Evolutionary conservation across 2,329 filamentous ascomycete genomes (phyloP).

Genomic region (Cercospora brassicicola): DNA sequence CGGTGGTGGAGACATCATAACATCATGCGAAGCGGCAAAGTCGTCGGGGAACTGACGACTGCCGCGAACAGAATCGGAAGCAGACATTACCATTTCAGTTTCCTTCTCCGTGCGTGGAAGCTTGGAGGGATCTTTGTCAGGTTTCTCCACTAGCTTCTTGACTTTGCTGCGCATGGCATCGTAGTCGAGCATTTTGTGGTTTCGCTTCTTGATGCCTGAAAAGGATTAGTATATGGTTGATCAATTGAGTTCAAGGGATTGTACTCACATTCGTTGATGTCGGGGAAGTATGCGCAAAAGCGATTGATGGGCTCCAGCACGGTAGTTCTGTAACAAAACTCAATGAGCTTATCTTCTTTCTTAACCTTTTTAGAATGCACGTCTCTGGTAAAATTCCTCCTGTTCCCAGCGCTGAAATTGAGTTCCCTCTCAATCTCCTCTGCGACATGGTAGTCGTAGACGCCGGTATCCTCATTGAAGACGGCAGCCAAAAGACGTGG

Average conservation of each 20-base stretch:
- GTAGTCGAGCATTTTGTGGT: conserved; percentile 98
- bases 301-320: conserved; percentile 93
- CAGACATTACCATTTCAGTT: conserved; percentile 66
- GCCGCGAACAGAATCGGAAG: conserved; percentile 22
- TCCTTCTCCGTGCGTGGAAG: conserved; percentile 95
- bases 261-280: conserved; percentile 87
- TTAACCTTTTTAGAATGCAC: conserved; percentile 15
- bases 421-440: conserved; percentile 33
- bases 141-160: conserved; percentile 95
- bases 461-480: conserved; percentile 26
- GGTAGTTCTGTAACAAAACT: conserved; percentile 62
- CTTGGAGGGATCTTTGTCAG: conserved; percentile 97
- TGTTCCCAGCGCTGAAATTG: conserved; percentile 31
- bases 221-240: conserved; percentile 4
- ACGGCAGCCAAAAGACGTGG: conserved; percentile 15
- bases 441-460: conserved; percentile 22
- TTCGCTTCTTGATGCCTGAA: conserved; percentile 89
- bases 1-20: conserved; percentile 30
- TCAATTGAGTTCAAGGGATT: too few relatives aligned
- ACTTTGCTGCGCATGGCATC: conserved; percentile 93
- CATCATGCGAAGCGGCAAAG: conserved; percentile 14
- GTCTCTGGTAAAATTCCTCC: conserved; percentile 26
- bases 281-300: conserved; percentile 97
- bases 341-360: conserved; percentile 34
- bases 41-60: conserved; percentile 10